These are phyloP conservation scores for Solanum raphanifolium DNA, from an alignment of 257 asterid species.

Conservation along the genomic window DNA sequence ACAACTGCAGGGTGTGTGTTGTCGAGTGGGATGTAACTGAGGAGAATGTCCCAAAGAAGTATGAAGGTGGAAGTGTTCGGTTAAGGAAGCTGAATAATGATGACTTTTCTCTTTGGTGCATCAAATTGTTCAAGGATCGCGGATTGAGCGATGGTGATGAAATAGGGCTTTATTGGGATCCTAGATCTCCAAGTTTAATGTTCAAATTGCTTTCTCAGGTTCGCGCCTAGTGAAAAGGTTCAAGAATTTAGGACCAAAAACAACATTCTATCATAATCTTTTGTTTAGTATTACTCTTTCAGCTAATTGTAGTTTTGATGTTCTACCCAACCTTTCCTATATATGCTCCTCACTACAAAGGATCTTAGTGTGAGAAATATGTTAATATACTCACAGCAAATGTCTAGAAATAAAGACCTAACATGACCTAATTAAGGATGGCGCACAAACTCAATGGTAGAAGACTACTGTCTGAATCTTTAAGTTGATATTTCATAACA, in stretches of 20 bases:
- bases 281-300: too few relatives aligned
- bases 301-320: too few relatives aligned
- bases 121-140: not conserved
- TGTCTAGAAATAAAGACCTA: too few relatives aligned
- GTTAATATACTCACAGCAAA: too few relatives aligned
- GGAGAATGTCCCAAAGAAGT: not conserved
- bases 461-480: too few relatives aligned
- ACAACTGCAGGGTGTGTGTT: not conserved
- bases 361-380: too few relatives aligned
- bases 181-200: not conserved
- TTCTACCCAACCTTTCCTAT: too few relatives aligned
- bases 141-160: not conserved
- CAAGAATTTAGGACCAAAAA: not conserved
- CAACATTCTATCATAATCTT: not conserved
- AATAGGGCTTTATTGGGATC: not conserved
- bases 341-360: too few relatives aligned
- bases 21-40: not conserved
- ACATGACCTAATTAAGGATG: too few relatives aligned
- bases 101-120: not conserved
- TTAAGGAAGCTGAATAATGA: not conserved
- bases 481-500: too few relatives aligned
- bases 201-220: not conserved
- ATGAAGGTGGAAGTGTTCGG: not conserved
- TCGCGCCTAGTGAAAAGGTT: not conserved
- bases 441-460: too few relatives aligned